Percentiles rank a stretch among this genome's conserved stretches.
Conservation (phyloP, 2,329 filamentous ascomycete genomes). For the Aureobasidium sp. region DNA sequence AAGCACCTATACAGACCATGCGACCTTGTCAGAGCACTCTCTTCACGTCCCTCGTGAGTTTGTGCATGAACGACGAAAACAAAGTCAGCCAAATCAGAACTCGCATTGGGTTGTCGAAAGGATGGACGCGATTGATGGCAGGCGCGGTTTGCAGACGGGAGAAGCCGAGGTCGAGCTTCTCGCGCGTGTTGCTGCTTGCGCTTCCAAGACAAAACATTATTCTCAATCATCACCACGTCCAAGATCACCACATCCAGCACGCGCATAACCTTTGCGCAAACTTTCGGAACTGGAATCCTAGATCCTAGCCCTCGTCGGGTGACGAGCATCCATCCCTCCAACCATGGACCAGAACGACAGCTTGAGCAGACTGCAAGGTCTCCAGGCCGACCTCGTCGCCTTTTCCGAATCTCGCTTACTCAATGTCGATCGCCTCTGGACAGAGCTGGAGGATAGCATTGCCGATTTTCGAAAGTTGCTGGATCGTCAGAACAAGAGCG, state of each 20-base stretch:
- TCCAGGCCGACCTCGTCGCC: constrained; percentile 77
- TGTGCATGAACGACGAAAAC: neutral
- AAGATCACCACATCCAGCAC: neutral
- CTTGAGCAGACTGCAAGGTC: constrained; percentile 69
- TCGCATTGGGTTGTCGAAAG: neutral
- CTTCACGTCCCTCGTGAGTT: neutral
- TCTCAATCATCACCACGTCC: neutral
- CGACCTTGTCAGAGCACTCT: neutral
- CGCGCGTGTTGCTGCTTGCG: constrained; percentile 9
- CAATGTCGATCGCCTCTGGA: constrained; percentile 59
- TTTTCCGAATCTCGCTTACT: constrained; percentile 63
- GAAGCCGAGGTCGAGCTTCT: constrained; percentile 11
- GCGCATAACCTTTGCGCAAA: neutral
- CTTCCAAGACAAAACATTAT: neutral
- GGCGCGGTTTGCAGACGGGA: neutral
- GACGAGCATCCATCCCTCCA: constrained; percentile 17
- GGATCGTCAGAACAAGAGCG: constrained; percentile 65
- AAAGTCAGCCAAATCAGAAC: neutral
- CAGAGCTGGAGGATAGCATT: constrained; percentile 57
- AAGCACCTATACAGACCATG: neutral
- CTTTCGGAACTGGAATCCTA: neutral
- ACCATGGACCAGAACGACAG: constrained; percentile 65
- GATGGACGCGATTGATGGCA: neutral
- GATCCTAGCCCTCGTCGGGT: neutral
- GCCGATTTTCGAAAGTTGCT: constrained; percentile 63